These are phyloP conservation scores for Aureobasidium leucospermi DNA, from an alignment of 2,329 filamentous ascomycete species.

Conservation along the genomic window DNA sequence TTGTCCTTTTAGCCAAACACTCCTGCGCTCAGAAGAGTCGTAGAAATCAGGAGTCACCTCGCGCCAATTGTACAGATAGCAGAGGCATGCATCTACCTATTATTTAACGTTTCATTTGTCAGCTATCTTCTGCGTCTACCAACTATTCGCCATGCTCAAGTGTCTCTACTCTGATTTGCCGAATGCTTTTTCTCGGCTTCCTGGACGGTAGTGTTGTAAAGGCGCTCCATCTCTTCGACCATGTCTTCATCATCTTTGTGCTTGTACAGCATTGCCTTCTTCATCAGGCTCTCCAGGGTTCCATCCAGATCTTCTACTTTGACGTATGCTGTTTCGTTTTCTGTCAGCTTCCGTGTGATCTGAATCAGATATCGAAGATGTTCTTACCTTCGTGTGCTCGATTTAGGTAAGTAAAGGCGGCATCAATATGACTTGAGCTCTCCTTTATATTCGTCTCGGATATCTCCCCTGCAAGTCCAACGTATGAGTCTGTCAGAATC, in stretches of 20 bases:
- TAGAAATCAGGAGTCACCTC: constrained; percentile 11
- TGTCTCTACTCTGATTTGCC: constrained; percentile 1
- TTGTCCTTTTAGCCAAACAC: constrained; percentile 6
- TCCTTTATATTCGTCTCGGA: constrained; percentile 26
- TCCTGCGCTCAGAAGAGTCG: constrained; percentile 3
- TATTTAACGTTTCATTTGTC: constrained; percentile 11
- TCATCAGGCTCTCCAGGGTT: constrained; percentile 72
- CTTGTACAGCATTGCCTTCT: constrained; percentile 52
- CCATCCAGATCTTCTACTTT: constrained; percentile 60
- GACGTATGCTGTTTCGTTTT: constrained; percentile 46
- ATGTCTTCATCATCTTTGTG: constrained; percentile 14
- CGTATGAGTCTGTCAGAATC: constrained; percentile 65
- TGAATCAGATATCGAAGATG: background rate
- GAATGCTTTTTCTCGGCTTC: constrained; percentile 13
- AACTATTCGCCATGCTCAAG: background rate
- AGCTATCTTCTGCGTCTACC: background rate
- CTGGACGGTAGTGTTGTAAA: constrained; percentile 14
- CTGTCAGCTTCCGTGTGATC: background rate
- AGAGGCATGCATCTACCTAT: constrained; percentile 9
- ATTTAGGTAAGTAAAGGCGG: constrained; percentile 24
- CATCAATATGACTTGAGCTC: constrained; percentile 20
- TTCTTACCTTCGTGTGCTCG: constrained; percentile 27
- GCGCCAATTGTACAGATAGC: constrained; percentile 14
- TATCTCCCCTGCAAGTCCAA: constrained; percentile 62
- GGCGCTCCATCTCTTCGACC: constrained; percentile 16